Base-by-base conservation (phyloP, 495 filamentous ascomycete genomes). In the Elasticomyces elasticus region DNA sequence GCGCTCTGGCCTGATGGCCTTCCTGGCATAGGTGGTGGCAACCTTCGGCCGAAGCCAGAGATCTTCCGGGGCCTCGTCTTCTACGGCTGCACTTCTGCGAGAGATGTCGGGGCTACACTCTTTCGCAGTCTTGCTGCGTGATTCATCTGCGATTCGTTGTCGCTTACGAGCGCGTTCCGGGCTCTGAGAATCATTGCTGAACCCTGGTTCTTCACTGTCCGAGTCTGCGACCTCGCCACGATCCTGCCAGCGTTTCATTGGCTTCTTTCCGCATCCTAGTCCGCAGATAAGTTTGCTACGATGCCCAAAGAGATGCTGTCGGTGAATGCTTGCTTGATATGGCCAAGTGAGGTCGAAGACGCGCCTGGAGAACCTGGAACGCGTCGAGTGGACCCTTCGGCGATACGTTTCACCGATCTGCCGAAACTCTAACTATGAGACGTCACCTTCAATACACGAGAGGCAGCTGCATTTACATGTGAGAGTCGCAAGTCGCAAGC, bases 141-240 rank as follows among this genome's bases (percentile, higher is more conserved):
- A 12, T 40, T 40, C 35, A 40, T 4, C 4, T 40, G 15, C 35
- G 2, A 17, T 19, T 19, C 45, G 45, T 17, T 24, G 35, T 24
- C 51, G 44, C 35, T 60, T 60, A 0, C 52, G 51, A 1, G 40
- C 33, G 19, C 26, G 26, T 24, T 53, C 45, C 48, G 51, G 40
- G 25, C 40, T 50, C 37, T 58, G 50, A 13, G 41, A 52, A 13
- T 55, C 54, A 28, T 25, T 25, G 27, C 30, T 49, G 9, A 44
- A 26, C 19, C 42, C 45, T 15, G 46, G 24, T 7, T 62, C 63
- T 28, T 64, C 64, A 24, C 60, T 62, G 4, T 66, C 64, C 10
- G 64, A 66, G 49, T 66, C 64, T 40, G 37, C 49, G 15, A 64
- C 64, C 56, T 59, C 58, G 28, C 61, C 62, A 24, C 54, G 54